Conservation (phyloP, 1,139 yeast species). For the Kodamaea anthophila region DNA sequence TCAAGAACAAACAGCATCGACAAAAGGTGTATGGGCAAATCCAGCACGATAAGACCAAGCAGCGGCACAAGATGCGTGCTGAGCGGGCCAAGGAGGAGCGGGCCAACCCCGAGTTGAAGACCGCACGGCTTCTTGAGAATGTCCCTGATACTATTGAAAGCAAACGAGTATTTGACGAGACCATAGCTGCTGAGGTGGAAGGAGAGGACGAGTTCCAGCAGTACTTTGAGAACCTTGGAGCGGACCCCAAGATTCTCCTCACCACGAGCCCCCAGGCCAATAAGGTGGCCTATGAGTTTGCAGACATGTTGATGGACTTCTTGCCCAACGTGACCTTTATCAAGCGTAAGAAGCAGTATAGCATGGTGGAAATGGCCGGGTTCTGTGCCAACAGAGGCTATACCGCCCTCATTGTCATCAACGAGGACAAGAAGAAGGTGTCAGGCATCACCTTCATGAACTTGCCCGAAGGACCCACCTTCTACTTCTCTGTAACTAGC, state of each 20-base stretch:
- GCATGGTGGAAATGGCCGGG: constrained; percentile 79
- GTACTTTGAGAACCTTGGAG: constrained; percentile 51
- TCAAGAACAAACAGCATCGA: constrained; percentile 72
- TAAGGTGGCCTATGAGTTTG: constrained; percentile 84
- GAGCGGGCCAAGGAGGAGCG: constrained; percentile 81
- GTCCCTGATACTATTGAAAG: constrained; percentile 85
- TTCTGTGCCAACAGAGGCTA: constrained; percentile 76
- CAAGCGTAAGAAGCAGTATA: constrained; percentile 78
- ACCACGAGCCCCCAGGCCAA: constrained; percentile 87
- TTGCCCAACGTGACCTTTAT: constrained; percentile 83
- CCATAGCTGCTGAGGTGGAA: constrained; percentile 66
- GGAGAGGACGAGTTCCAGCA: constrained; percentile 77
- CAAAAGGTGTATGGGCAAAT: constrained; percentile 72
- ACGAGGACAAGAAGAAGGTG: constrained; percentile 88
- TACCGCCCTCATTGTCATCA: constrained; percentile 81
- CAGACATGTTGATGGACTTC: constrained; percentile 77
- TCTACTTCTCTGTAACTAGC: constrained; percentile 83
- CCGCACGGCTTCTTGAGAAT: constrained; percentile 71
- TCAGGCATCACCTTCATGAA: constrained; percentile 91
- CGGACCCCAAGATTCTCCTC: constrained; percentile 72
- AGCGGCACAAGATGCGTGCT: constrained; percentile 68
- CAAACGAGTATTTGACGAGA: constrained; percentile 86
- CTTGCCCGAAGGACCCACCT: constrained; percentile 91
- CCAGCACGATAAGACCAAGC: constrained; percentile 69
- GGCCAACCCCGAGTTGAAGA: constrained; percentile 73